A percentile compares a stretch with the other conserved stretches of the same genome.
Evolutionary conservation across 148 eudicot genomes (phyloP).

Genomic region (Diospyros kaki): DNA sequence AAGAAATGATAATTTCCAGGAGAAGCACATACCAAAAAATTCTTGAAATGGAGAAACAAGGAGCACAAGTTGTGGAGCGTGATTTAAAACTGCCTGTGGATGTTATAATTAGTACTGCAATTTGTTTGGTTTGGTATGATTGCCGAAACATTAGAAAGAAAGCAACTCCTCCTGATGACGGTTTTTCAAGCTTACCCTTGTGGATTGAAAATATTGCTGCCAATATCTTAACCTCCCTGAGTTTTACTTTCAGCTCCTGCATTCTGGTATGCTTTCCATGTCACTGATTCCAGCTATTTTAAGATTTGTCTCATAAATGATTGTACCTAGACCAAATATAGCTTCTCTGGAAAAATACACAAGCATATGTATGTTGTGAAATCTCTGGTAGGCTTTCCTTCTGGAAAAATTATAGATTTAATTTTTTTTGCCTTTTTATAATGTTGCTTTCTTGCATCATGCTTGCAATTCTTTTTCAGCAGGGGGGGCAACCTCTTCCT

Average conservation of each 20-base stretch:
- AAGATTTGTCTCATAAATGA: neutral
- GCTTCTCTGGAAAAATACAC: neutral
- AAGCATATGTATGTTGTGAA: neutral
- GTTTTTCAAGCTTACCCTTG: constrained; percentile 64
- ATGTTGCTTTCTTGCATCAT: neutral
- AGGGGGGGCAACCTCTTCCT: neutral
- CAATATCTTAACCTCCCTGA: constrained; percentile 78
- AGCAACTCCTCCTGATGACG: constrained; percentile 66
- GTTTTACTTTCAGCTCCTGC: constrained; percentile 80
- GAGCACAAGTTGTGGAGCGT: constrained; percentile 86
- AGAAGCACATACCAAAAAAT: constrained; percentile 88
- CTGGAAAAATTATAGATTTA: neutral
- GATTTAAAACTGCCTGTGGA: constrained; percentile 76
- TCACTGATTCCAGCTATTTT: neutral
- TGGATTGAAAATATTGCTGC: constrained; percentile 83
- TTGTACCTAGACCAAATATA: neutral
- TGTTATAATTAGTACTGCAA: constrained; percentile 58
- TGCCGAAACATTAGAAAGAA: constrained; percentile 68
- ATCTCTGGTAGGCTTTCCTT: neutral
- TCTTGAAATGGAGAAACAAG: constrained; percentile 73
- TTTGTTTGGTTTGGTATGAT: constrained; percentile 91
- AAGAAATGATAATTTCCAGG: constrained; percentile 92
- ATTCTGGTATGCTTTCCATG: constrained; percentile 57
- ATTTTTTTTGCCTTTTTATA: neutral
- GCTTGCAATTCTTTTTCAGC: neutral